Conservation (phyloP, 2,329 filamentous ascomycete genomes). For the Dichotomopilus funicola region DNA sequence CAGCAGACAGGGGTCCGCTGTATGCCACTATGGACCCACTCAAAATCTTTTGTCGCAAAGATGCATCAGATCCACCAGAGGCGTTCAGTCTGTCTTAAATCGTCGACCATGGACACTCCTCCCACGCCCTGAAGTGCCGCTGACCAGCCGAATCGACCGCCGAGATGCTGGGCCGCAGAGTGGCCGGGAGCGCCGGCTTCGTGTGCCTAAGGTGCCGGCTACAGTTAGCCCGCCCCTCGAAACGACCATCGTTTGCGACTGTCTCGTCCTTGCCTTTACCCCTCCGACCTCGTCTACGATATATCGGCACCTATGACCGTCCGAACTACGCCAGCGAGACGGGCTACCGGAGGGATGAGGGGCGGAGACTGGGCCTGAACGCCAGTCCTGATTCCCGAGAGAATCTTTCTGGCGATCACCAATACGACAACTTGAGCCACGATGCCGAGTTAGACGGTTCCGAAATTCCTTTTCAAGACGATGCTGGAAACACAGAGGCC, state of each 20-base stretch:
- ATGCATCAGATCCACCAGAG: conserved; percentile 5
- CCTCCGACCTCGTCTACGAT: background rate
- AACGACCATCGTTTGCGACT: background rate
- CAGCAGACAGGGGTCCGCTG: background rate
- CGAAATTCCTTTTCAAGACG: too few relatives aligned
- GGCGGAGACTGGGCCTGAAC: background rate
- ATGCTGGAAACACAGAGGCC: too few relatives aligned
- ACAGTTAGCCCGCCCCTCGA: conserved; percentile 26
- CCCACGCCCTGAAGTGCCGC: background rate
- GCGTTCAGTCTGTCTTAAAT: background rate
- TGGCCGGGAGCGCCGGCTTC: conserved; percentile 29
- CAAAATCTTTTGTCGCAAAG: conserved; percentile 17
- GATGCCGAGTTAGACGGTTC: too few relatives aligned
- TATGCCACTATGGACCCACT: conserved; percentile 12
- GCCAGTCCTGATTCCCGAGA: too few relatives aligned
- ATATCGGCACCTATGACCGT: background rate
- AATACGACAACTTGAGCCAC: too few relatives aligned
- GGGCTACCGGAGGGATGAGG: background rate
- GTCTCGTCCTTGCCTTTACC: background rate
- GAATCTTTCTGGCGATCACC: too few relatives aligned
- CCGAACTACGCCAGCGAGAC: background rate
- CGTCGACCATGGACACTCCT: background rate
- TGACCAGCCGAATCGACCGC: background rate
- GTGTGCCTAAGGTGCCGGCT: conserved; percentile 36
- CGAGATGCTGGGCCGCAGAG: conserved; percentile 31